Percentiles rank a stretch among this genome's conserved stretches.
phyloP scores from a whole-genome alignment of 352 stramenopile species.

The Pythium sp. region DNA sequence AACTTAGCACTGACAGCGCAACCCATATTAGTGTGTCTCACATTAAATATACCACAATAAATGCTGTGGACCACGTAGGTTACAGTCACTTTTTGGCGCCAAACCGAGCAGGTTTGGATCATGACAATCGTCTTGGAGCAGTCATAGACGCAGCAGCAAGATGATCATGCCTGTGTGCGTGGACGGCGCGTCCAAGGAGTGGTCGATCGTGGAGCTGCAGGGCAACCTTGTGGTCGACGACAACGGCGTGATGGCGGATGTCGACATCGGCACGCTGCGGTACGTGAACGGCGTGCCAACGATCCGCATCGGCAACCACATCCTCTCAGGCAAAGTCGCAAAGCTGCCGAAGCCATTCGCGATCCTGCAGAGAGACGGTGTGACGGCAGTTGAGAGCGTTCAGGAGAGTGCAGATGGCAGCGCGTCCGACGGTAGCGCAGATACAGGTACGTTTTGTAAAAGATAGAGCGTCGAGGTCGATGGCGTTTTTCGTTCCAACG shows the following conservation, averaged over 20 bases:
- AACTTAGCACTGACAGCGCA: not conserved
- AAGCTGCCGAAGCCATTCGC: conserved; percentile 75
- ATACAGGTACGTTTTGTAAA: conserved; percentile 7
- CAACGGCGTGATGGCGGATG: conserved; percentile 25
- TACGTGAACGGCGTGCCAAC: conserved; percentile 66
- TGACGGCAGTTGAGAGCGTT: not conserved
- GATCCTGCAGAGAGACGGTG: conserved; percentile 55
- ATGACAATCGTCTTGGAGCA: not conserved
- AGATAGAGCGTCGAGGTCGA: not conserved
- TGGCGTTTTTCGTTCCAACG: not conserved
- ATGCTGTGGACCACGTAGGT: not conserved
- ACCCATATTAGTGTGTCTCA: not conserved
- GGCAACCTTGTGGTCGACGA: conserved; percentile 58
- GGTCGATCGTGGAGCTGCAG: conserved; percentile 84
- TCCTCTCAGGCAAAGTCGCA: conserved; percentile 66
- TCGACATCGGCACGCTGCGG: conserved; percentile 67
- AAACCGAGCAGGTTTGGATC: not conserved
- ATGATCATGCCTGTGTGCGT: conserved; percentile 75
- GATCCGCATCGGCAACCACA: conserved; percentile 82
- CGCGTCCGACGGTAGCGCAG: not conserved
- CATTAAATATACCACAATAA: not conserved
- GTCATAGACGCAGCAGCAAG: not conserved
- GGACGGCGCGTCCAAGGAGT: conserved; percentile 62
- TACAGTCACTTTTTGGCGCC: not conserved
- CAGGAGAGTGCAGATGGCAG: not conserved